Evolutionary conservation across 495 filamentous ascomycete genomes (phyloP).

Genomic region (Poronia punctata): DNA sequence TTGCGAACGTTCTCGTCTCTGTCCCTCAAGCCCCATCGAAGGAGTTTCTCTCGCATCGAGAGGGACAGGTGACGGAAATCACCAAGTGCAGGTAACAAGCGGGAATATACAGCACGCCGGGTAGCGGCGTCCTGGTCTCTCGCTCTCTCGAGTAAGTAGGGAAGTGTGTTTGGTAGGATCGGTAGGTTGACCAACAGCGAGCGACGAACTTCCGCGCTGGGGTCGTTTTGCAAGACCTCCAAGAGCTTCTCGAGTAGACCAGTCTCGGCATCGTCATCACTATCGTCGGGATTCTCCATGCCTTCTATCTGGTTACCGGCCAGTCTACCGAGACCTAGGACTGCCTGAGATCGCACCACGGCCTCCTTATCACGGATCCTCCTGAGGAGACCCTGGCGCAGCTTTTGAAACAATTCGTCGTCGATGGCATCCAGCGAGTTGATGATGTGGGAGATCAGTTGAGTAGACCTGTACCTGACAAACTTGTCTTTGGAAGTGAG

Average conservation of each 20-base stretch:
- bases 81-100: slow-evolving; percentile 78
- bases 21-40: slow-evolving; percentile 92
- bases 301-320: slow-evolving; percentile 74
- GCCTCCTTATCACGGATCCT: slow-evolving; percentile 89
- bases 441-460: slow-evolving; percentile 77
- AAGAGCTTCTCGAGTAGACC: slow-evolving; percentile 76
- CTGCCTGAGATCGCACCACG: slow-evolving; percentile 88
- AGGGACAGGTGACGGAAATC: slow-evolving; percentile 94
- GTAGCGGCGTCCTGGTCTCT: slow-evolving; percentile 81
- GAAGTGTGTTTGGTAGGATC: slow-evolving; percentile 71
- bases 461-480: slow-evolving; percentile 82
- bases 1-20: slow-evolving; percentile 92
- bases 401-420: slow-evolving; percentile 76
- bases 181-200: slow-evolving; percentile 84
- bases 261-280: slow-evolving; percentile 47
- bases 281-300: slow-evolving; percentile 61
- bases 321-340: slow-evolving; percentile 75
- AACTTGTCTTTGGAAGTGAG: slow-evolving; percentile 81
- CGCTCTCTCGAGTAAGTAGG: slow-evolving; percentile 84
- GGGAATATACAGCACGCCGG: slow-evolving; percentile 77
- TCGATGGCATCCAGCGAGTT: slow-evolving; percentile 88
- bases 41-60: slow-evolving; percentile 91
- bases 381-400: slow-evolving; percentile 69
- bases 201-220: slow-evolving; percentile 85
- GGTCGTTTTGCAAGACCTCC: slow-evolving; percentile 88